phyloP scores from a whole-genome alignment of 2,329 filamentous ascomycete species.

The Rhynchosporium graminicola region DNA sequence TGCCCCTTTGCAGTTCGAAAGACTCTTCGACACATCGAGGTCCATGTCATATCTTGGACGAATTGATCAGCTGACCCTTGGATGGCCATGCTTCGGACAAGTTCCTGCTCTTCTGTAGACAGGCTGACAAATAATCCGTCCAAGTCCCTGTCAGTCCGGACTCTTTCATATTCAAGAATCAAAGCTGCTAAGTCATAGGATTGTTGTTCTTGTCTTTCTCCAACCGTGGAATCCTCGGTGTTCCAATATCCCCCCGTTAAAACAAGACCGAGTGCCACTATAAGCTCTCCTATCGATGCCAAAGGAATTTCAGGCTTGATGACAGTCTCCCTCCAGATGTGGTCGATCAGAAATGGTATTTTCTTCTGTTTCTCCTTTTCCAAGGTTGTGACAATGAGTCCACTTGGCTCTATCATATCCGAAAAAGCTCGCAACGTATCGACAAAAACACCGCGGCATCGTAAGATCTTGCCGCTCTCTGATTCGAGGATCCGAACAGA shows the following conservation, averaged over 20 bases:
- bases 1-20: slow-evolving; percentile 21
- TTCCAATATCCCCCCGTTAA: not conserved
- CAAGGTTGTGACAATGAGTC: slow-evolving; percentile 21
- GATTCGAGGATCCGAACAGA: slow-evolving; percentile 5
- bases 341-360: slow-evolving; percentile 23
- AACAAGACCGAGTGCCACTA: not conserved
- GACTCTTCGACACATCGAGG: slow-evolving; percentile 23
- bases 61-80: slow-evolving; percentile 23
- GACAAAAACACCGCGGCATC: slow-evolving; percentile 19
- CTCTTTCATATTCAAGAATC: slow-evolving; percentile 21
- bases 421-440: slow-evolving; percentile 21
- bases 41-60: slow-evolving; percentile 26
- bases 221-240: slow-evolving; percentile 13
- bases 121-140: slow-evolving; percentile 6
- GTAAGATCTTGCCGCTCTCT: slow-evolving; percentile 16
- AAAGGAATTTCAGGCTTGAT: slow-evolving; percentile 13
- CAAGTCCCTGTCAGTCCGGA: slow-evolving; percentile 1
- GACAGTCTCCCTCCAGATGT: slow-evolving; percentile 21
- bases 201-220: slow-evolving; percentile 17
- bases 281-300: slow-evolving; percentile 7
- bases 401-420: slow-evolving; percentile 21
- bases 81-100: slow-evolving; percentile 11
- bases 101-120: slow-evolving; percentile 12
- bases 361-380: slow-evolving; percentile 22
- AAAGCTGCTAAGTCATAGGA: slow-evolving; percentile 20